Evolutionary conservation across 306 rosid species (phyloP), one percentile per base, ranked within the genome.

Genomic region (Vigna trinervia): DNA sequence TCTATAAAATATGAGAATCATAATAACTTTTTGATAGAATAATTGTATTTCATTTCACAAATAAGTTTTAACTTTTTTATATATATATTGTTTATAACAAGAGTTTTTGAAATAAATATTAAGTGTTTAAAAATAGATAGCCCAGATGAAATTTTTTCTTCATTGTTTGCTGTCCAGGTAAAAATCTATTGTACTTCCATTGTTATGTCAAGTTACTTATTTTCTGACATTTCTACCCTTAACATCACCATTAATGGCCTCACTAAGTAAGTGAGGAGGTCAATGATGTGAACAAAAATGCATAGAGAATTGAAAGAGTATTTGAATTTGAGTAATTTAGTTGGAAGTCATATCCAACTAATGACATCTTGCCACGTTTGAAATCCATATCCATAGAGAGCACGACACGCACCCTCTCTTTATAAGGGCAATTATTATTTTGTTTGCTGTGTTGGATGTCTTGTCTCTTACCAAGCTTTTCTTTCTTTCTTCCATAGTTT

Each of bases 261-360:
- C 65, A 54, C 67, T 19, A 71, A 68, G 57, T 45, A 47, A 68
- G 8, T 11, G 0, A 5, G 0, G 7, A 36, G 62, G 70, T 59
- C 54, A 58, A 47, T 3, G 71, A 58, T 59, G 32, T n/a, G 56
- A 63, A 63, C 5, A 63, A 60, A 69, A 17, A 19, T 14, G 53
- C 51, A 46, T 5, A 0, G 11, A 45, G 58, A 7, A 46, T 36
- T 58, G 72, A 60, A 54, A 17, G 19, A 51, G 11, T 28, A 12
- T 54, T 50, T 63, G 51, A 19, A 46, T 23, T 51, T 56, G 10
- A 39, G 20, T 66, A 63, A 67, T 14, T 13, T 36, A 41, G 48
- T 52, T 50, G 39, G 38, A 56, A 81, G 39, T 75, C 77, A 74
- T 71, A 32, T 80, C 39, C 38, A 53, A 77, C 79, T 15, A 46